Conservation (phyloP, 805 yeast genomes). For the Candida sakaeoensis region DNA sequence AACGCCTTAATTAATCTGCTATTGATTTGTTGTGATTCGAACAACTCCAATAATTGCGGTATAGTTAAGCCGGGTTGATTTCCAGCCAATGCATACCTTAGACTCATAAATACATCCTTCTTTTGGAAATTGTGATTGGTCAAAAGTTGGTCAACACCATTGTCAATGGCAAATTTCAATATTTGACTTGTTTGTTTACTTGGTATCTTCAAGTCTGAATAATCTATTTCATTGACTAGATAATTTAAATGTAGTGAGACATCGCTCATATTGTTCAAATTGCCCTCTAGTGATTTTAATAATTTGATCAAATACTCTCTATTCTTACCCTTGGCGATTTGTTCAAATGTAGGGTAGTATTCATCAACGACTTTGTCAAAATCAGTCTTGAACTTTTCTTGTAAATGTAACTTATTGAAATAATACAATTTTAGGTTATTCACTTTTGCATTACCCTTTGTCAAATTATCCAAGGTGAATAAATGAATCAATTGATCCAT, state of each 20-base stretch:
- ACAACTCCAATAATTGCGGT: constrained; percentile 49
- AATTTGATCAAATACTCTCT: constrained; percentile 29
- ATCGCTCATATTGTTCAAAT: constrained; percentile 53
- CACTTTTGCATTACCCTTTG: constrained; percentile 93
- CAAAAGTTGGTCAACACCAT: constrained; percentile 6
- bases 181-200: constrained; percentile 2
- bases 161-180: neutral
- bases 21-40: constrained; percentile 44
- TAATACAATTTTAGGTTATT: constrained; percentile 69
- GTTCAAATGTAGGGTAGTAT: constrained; percentile 18
- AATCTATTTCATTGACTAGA: constrained; percentile 40
- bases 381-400: constrained; percentile 22
- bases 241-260: constrained; percentile 45
- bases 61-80: constrained; percentile 67
- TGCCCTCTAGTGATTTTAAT: constrained; percentile 43
- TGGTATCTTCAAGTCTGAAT: constrained; percentile 15
- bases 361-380: constrained; percentile 31
- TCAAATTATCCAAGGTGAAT: constrained; percentile 69
- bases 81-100: constrained; percentile 70
- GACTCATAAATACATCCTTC: constrained; percentile 49
- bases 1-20: constrained; percentile 20
- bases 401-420: constrained; percentile 73
- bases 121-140: constrained; percentile 17
- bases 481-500: constrained; percentile 47
- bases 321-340: constrained; percentile 12